Conservation (phyloP, 2,329 filamentous ascomycete species). For the Sodiomyces alkalinus region DNA sequence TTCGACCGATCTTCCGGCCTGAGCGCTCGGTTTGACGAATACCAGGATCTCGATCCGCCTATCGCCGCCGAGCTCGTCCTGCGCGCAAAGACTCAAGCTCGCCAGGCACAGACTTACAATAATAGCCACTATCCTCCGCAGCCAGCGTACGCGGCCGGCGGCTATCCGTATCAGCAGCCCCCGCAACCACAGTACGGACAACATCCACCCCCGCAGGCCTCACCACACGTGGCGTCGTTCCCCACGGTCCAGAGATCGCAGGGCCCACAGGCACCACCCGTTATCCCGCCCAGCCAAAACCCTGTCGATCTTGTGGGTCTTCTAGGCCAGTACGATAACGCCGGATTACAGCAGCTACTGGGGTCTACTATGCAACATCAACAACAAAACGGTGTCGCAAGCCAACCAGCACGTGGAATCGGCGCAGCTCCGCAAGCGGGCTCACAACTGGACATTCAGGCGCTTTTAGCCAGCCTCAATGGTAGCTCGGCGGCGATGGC, state of each 20-base stretch:
- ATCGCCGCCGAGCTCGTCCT: conserved; percentile 71
- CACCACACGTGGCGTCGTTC: conserved; percentile 8
- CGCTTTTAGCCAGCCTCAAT: conserved; percentile 26
- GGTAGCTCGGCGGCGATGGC: conserved; percentile 10
- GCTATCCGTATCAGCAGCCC: too few species aligned
- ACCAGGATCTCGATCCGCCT: conserved; percentile 63
- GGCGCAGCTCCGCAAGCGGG: conserved; percentile 9
- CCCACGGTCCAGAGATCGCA: conserved; percentile 6
- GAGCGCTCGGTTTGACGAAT: conserved; percentile 72
- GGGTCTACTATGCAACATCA: conserved; percentile 36
- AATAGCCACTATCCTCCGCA: conserved; percentile 2
- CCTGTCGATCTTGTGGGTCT: conserved; percentile 44
- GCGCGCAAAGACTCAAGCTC: conserved; percentile 43
- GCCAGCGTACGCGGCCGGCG: conserved; percentile 8
- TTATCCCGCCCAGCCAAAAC: conserved; percentile 2
- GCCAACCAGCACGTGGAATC: conserved; percentile 9
- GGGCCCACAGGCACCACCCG: conserved; percentile 14
- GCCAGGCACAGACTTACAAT: conserved; percentile 10
- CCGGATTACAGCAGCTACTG: conserved; percentile 55
- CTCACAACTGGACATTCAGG: conserved; percentile 27
- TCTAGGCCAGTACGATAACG: conserved; percentile 52
- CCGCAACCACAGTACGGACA: conserved; percentile 18
- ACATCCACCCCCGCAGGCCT: conserved; percentile 11
- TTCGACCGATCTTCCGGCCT: conserved; percentile 68
- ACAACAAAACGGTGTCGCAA: too few species aligned